Evolutionary conservation across 23 red algal species (phyloP), one percentile per base, ranked within the genome.

Genomic region (Gracilaria vermiculophylla): DNA sequence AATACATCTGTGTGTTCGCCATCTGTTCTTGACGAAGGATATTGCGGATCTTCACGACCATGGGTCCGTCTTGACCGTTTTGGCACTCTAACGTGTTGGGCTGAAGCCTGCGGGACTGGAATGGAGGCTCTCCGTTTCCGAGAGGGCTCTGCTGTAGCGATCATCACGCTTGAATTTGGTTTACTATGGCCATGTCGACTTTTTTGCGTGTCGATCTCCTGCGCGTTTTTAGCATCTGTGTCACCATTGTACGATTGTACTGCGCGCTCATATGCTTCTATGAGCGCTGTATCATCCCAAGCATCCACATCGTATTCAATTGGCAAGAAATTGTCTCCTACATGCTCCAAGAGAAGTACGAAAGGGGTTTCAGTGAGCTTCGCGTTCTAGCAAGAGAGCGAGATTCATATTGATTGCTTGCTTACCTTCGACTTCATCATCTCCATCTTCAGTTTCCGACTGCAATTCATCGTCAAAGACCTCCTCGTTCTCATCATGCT

Each of bases 241-340:
- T 35, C 28, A 13, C 32, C 21, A 50, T 19, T 12, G 15, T 54
- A n/a, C 31, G 48, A 40, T 23, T 80, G 15, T 29, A 78, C 53
- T 15, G 86, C 86, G 40, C 58, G 43, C 8, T 90, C 61, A 39
- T 80, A 90, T 15, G 86, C 86, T 37, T 64, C 57, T 52, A 90
- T 58, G 36, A 90, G 86, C 28, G 71, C 86, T 19, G 73, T 80
- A 70, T 90, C 86, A 58, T 90, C 86, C 86, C 86, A 90, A 17
- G 86, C 55, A 17, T 78, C 75, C 42, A 55, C 67, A 35, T 62
- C 62, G 39, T 53, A 76, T 45, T 56, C 64, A 15, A 87, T 52
- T 32, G 83, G 33, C 12, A 87, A 44, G 42, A 78, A 78, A 9
- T 29, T 7, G 45, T 70, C 64, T 9, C 42, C 64, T 70, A 43